Conservation (phyloP, 768 basidiomycete genomes). For the Tricholoma bakamatsutake region DNA sequence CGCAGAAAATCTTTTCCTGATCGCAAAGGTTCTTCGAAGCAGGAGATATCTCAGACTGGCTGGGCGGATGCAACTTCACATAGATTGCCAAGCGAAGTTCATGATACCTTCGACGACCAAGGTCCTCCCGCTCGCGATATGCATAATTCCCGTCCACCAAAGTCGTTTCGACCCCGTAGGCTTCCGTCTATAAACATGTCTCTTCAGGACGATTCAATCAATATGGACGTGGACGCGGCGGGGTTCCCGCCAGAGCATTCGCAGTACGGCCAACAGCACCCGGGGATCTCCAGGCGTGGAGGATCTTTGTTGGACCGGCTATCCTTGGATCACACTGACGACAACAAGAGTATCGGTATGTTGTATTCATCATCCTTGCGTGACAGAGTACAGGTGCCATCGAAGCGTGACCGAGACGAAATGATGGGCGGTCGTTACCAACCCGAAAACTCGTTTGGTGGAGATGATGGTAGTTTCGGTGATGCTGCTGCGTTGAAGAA, state of each 20-base stretch:
- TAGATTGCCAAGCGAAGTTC: background rate
- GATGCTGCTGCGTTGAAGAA: slow-evolving; percentile 22
- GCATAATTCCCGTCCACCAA: background rate
- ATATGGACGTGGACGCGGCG: slow-evolving; percentile 2
- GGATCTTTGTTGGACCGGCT: slow-evolving; percentile 31
- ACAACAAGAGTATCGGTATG: slow-evolving; percentile 4
- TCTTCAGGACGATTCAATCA: background rate
- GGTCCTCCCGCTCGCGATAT: background rate
- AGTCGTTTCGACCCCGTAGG: background rate
- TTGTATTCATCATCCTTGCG: slow-evolving; percentile 25
- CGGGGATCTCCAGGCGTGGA: slow-evolving; percentile 13
- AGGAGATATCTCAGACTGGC: background rate
- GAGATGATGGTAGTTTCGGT: slow-evolving; percentile 17
- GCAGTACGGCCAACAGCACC: slow-evolving; percentile 7
- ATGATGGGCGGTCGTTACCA: slow-evolving; percentile 13
- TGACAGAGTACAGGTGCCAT: slow-evolving; percentile 33
- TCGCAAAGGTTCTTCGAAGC: background rate
- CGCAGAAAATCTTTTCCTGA: slow-evolving; percentile 3
- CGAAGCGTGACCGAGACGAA: slow-evolving; percentile 36
- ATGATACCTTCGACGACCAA: background rate
- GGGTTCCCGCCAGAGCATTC: background rate
- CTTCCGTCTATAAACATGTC: background rate
- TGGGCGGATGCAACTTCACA: slow-evolving; percentile 4
- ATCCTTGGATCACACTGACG: slow-evolving; percentile 19
- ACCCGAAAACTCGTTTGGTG: slow-evolving; percentile 20